Percentiles rank a stretch among this genome's conserved stretches.
phyloP scores from a whole-genome alignment of 2,329 filamentous ascomycete species.

The Phaeosphaeriaceae sp. region DNA sequence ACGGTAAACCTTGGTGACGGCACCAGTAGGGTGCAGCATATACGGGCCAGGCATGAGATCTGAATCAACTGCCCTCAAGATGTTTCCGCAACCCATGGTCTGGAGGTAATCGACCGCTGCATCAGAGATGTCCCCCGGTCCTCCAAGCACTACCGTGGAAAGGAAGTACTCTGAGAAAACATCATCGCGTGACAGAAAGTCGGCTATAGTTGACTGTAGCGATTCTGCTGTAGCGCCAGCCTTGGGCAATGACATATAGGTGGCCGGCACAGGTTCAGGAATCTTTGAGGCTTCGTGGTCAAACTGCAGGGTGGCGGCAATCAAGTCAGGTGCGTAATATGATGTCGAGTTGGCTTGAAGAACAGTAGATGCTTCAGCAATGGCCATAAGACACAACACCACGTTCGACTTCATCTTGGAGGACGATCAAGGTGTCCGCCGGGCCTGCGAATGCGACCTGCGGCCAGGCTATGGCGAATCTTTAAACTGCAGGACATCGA shows the following conservation, averaged over 20 bases:
- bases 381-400: background rate
- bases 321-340: constrained; percentile 8
- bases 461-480: background rate
- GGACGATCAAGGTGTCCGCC: background rate
- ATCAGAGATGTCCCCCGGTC: constrained; percentile 1
- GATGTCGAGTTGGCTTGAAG: constrained; percentile 12
- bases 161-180: constrained; percentile 15
- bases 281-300: background rate
- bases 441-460: background rate
- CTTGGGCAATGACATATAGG: constrained; percentile 5
- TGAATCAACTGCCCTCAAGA: constrained; percentile 5
- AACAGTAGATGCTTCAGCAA: constrained; percentile 1
- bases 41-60: constrained; percentile 14
- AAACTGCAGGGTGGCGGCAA: constrained; percentile 4
- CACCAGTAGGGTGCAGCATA: constrained; percentile 12
- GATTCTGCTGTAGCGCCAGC: background rate
- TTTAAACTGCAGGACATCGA: background rate
- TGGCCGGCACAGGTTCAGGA: constrained; percentile 6
- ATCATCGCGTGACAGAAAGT: constrained; percentile 9
- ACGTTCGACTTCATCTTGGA: constrained; percentile 4
- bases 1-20: constrained; percentile 16
- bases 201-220: constrained; percentile 3
- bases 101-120: constrained; percentile 5
- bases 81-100: constrained; percentile 8
- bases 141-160: constrained; percentile 12